Percentiles rank a stretch among this genome's conserved stretches.
Conservation (phyloP, 2,329 filamentous ascomycete species). For the Epichloe gansuensis region DNA sequence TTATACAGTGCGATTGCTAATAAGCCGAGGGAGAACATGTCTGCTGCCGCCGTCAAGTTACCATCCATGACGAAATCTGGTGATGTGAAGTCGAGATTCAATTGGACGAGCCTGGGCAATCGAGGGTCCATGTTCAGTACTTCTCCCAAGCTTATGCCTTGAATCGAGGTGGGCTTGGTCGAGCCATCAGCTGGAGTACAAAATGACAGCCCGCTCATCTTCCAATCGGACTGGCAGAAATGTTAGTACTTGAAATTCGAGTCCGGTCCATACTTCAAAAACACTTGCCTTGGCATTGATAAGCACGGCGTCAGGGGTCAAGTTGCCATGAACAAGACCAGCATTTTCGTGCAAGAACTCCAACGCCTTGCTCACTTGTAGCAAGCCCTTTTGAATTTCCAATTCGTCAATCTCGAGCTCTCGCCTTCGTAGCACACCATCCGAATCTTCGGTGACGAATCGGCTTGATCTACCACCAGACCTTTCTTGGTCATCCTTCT, state of each 20-base stretch:
- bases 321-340: constrained; percentile 81
- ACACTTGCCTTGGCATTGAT: constrained; percentile 73
- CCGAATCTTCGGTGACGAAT: constrained; percentile 67
- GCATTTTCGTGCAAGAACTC: constrained; percentile 95
- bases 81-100: constrained; percentile 86
- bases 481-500: constrained; percentile 80
- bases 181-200: constrained; percentile 69
- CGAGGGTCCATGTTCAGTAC: constrained; percentile 75
- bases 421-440: constrained; percentile 57
- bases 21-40: constrained; percentile 89
- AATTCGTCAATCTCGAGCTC: constrained; percentile 93
- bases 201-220: constrained; percentile 88
- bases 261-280: background rate
- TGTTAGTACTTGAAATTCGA: background rate
- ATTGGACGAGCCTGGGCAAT: constrained; percentile 68
- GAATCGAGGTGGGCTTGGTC: constrained; percentile 59
- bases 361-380: constrained; percentile 86
- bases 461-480: constrained; percentile 59
- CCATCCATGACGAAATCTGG: constrained; percentile 91
- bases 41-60: constrained; percentile 69
- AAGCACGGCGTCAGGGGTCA: constrained; percentile 86
- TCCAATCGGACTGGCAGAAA: constrained; percentile 71
- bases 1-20: constrained; percentile 87
- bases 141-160: constrained; percentile 71
- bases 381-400: constrained; percentile 89